A percentile compares a stretch with the other conserved stretches of the same genome.
These are phyloP conservation scores for Diospyros lotus DNA, from an alignment of 148 eudicot genomes.

Conservation along the genomic window DNA sequence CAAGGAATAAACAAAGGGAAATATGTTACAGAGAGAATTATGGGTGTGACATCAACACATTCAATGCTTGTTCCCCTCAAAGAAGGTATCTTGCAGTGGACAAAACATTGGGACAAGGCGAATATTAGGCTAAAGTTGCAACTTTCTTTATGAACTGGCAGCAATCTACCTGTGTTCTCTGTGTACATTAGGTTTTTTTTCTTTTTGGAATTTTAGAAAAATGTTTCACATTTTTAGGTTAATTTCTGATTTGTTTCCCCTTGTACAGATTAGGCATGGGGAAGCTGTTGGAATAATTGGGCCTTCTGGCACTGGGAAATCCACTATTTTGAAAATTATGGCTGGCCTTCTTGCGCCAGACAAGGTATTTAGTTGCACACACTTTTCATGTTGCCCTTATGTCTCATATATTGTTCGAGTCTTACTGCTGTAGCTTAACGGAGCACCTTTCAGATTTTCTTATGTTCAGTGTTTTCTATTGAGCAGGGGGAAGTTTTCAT, in stretches of 20 bases:
- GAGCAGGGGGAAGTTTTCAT: constrained; percentile 79
- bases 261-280: constrained; percentile 79
- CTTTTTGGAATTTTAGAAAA: neutral
- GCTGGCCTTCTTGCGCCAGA: constrained; percentile 97
- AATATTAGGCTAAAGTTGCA: neutral
- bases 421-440: neutral
- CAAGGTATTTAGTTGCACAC: constrained; percentile 41
- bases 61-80: neutral
- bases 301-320: constrained; percentile 97
- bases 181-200: neutral
- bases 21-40: no score
- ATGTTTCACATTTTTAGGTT: neutral
- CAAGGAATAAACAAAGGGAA: no score
- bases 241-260: neutral
- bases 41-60: neutral
- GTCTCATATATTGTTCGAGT: neutral
- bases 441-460: constrained; percentile 5
- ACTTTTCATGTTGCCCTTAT: neutral
- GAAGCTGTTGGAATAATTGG: constrained; percentile 97
- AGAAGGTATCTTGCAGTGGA: neutral
- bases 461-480: constrained; percentile 1
- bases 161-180: no score
- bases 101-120: neutral
- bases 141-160: neutral
- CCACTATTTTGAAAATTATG: constrained; percentile 83